These are phyloP conservation scores for Citrus glauca DNA, from an alignment of 345 rosid genomes.

Conservation along the genomic window DNA sequence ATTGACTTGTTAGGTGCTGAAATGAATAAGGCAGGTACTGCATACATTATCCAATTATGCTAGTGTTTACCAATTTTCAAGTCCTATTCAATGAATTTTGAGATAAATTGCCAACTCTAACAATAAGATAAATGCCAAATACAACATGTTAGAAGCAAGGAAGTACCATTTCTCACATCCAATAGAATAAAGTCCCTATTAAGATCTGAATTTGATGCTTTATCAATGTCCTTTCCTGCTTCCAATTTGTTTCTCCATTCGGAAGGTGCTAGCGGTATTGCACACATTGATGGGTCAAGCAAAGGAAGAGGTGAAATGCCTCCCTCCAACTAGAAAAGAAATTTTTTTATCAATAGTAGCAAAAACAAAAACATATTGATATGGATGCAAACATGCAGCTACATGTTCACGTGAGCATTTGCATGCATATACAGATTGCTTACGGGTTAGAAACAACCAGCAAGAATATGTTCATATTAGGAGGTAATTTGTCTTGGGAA, in stretches of 20 bases:
- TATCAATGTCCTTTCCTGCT: conserved; percentile 25
- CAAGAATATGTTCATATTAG: neutral
- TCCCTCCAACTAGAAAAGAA: conserved; percentile 62
- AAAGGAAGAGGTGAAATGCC: conserved; percentile 81
- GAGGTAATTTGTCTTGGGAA: neutral
- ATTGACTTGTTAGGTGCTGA: neutral
- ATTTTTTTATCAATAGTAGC: neutral
- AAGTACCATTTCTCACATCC: conserved; percentile 91
- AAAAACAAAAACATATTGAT: neutral
- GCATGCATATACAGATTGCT: neutral
- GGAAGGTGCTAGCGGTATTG: conserved; percentile 70
- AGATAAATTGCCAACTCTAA: neutral
- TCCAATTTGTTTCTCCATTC: conserved; percentile 77
- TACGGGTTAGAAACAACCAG: neutral
- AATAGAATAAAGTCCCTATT: conserved; percentile 45
- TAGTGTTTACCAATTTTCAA: neutral
- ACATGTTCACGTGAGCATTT: neutral
- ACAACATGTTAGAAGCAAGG: neutral
- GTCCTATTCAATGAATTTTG: neutral
- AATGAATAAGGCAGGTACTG: neutral
- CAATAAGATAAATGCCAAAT: neutral
- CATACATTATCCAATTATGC: neutral
- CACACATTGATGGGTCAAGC: conserved; percentile 67
- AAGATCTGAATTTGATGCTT: conserved; percentile 28
- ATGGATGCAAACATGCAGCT: neutral